Conservation (phyloP, 2,329 filamentous ascomycete species). For the Annulohypoxylon truncatum region DNA sequence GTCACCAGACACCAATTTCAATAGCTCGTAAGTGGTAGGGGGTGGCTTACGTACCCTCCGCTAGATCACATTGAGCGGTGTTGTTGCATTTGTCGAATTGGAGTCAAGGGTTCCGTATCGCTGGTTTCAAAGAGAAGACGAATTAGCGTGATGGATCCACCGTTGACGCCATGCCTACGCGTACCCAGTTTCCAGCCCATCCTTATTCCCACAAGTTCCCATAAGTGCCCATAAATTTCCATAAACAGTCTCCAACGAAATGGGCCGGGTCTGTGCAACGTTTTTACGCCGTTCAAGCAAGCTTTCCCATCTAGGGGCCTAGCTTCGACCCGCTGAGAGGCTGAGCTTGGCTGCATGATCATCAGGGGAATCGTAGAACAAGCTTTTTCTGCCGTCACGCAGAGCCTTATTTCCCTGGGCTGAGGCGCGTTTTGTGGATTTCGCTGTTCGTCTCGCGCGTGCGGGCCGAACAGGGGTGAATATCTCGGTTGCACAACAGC, state of each 20-base stretch:
- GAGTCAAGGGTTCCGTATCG: background rate
- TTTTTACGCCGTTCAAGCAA: slow-evolving; percentile 29
- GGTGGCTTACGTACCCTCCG: slow-evolving; percentile 20
- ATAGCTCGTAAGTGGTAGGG: background rate
- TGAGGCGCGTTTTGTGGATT: slow-evolving; percentile 19
- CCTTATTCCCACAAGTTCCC: background rate
- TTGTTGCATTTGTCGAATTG: slow-evolving; percentile 29
- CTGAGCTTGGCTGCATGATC: slow-evolving; percentile 33
- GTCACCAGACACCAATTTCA: slow-evolving; percentile 2
- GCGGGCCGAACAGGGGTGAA: slow-evolving; percentile 12
- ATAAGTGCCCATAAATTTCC: slow-evolving; percentile 1
- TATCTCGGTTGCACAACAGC: background rate
- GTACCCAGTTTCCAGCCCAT: slow-evolving; percentile 13
- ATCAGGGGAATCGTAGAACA: slow-evolving; percentile 32
- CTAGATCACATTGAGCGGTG: slow-evolving; percentile 1
- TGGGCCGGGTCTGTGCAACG: slow-evolving; percentile 12
- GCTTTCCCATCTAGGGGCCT: slow-evolving; percentile 22
- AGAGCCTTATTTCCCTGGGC: slow-evolving; percentile 13
- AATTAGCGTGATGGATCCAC: slow-evolving; percentile 21
- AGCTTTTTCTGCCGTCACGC: slow-evolving; percentile 32
- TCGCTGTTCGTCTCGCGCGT: background rate
- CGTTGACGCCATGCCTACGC: slow-evolving; percentile 34
- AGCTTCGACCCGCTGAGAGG: slow-evolving; percentile 3
- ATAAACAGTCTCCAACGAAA: background rate
- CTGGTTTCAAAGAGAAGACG: slow-evolving; percentile 5